Base-by-base conservation (phyloP, 2,329 filamentous ascomycete species). In the Claviceps monticola region DNA sequence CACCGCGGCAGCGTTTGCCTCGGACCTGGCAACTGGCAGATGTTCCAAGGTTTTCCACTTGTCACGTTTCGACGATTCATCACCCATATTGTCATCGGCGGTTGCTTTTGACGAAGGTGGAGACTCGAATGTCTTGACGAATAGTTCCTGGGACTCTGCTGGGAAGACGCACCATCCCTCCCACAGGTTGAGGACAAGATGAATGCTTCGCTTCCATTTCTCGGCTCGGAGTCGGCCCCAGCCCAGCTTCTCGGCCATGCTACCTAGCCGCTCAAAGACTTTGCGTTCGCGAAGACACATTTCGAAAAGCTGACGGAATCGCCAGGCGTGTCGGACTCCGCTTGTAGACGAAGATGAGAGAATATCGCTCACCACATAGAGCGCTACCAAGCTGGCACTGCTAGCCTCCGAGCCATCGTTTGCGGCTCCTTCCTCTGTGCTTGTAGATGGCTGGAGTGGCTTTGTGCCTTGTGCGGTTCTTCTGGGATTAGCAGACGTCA, bases 211-310 rank as follows among this genome's bases (percentile, higher is more conserved):
- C 65, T 86, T 86, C 85, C 87, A 93, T 66, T 91, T 90, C 56
- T 93, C 87, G 3, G 83, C 83, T 19, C 86, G 83, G 55, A 95
- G 70, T 1, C 86, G 80, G 9, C 90, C 90, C 88, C 89, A 95
- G 45, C 75, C 74, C 21, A 86, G 69, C 51, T 79, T 81, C 59
- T 84, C 82, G 7, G 88, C 81, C 54, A 94, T 76, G 51, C 78
- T 71, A 1, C 89, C 89, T 3, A 96, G 74, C 45, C 78, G 75
- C 60, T 86, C 84, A 60, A 95, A 95, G 0, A 83, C 80, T 53
- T 80, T 78, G 52, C 81, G 78, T 8, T 78, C 70, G 34, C 79
- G 80, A 23, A 96, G 72, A 1, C 84, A 80, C 0, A 74, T 72
- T 63, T 94, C 88, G 55, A 95, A 88, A 3, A 91, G 74, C 57